Conservation (phyloP, 208 protist genomes). For the Wallacemonas sp. region DNA sequence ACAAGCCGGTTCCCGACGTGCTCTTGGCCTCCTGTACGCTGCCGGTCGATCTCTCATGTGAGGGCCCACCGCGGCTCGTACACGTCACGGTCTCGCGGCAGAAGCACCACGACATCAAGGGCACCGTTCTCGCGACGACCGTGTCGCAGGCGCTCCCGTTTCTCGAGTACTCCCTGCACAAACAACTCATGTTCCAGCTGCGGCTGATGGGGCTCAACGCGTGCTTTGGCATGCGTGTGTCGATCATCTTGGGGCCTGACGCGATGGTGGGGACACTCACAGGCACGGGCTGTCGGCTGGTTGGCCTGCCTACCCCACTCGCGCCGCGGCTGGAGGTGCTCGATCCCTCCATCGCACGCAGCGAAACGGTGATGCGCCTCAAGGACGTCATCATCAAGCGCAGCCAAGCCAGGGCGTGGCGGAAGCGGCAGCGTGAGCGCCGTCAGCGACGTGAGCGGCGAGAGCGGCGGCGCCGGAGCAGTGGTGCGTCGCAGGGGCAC, state of each 20-base stretch:
- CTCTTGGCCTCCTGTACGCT: conserved; percentile 79
- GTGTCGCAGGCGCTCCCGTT: conserved; percentile 88
- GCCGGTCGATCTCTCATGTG: conserved; percentile 65
- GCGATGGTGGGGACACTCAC: conserved; percentile 79
- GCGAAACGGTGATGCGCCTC: conserved; percentile 69
- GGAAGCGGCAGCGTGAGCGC: neutral
- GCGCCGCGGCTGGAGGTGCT: conserved; percentile 64
- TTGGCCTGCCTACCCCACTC: conserved; percentile 64
- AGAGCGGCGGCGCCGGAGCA: conserved; percentile 5
- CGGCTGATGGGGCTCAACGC: conserved; percentile 82
- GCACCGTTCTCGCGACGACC: conserved; percentile 70
- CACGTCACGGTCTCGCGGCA: conserved; percentile 69
- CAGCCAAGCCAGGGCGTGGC: conserved; percentile 6
- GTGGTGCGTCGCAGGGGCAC: neutral
- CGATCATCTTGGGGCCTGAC: conserved; percentile 67
- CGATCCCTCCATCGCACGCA: conserved; percentile 53
- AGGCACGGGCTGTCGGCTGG: conserved; percentile 78
- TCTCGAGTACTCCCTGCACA: conserved; percentile 89
- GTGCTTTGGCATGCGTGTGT: conserved; percentile 81
- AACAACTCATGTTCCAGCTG: conserved; percentile 89
- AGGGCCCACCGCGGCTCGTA: conserved; percentile 67
- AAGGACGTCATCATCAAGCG: conserved; percentile 46
- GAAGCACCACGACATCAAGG: conserved; percentile 65
- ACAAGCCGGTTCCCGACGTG: conserved; percentile 74
- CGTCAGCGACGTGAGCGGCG: conserved; percentile 4